phyloP scores from a whole-genome alignment of 768 basidiomycete genomes.

The Cytidiella melzeri region DNA sequence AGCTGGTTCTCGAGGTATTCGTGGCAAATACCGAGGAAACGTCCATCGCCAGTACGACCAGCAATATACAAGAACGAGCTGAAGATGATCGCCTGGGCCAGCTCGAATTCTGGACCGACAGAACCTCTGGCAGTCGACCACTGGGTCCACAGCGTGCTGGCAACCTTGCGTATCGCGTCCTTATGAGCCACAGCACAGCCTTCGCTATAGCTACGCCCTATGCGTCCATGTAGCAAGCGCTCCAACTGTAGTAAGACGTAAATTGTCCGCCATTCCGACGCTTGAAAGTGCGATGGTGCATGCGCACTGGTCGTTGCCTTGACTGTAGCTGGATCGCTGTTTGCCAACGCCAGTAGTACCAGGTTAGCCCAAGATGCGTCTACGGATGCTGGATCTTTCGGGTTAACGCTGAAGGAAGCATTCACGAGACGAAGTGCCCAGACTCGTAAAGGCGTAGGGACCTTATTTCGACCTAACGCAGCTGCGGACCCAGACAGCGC shows the following conservation, averaged over 20 bases:
- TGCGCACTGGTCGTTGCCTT: no score
- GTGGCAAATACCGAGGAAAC: conserved; percentile 8
- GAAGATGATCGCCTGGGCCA: conserved; percentile 9
- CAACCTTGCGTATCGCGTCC: background rate
- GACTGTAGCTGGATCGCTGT: background rate
- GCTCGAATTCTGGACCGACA: background rate
- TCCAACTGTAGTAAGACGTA: conserved; percentile 1
- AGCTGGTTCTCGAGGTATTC: background rate
- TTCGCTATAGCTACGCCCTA: background rate
- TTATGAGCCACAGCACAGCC: background rate
- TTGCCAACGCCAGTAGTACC: background rate
- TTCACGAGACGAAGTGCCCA: background rate
- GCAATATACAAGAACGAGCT: conserved; percentile 18
- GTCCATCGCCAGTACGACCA: conserved; percentile 9
- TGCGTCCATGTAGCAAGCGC: background rate
- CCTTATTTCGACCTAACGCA: background rate
- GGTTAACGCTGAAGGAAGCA: background rate
- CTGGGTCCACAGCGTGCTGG: conserved; percentile 25
- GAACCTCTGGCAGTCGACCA: conserved; percentile 23
- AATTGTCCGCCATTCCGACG: background rate
- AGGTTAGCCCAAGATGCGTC: background rate
- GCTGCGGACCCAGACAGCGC: background rate
- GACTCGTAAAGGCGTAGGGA: background rate
- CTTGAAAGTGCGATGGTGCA: background rate
- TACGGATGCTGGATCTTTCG: background rate